Evolutionary conservation across 139 green algal genomes (phyloP).

Genomic region (Coccomyxa sp.): DNA sequence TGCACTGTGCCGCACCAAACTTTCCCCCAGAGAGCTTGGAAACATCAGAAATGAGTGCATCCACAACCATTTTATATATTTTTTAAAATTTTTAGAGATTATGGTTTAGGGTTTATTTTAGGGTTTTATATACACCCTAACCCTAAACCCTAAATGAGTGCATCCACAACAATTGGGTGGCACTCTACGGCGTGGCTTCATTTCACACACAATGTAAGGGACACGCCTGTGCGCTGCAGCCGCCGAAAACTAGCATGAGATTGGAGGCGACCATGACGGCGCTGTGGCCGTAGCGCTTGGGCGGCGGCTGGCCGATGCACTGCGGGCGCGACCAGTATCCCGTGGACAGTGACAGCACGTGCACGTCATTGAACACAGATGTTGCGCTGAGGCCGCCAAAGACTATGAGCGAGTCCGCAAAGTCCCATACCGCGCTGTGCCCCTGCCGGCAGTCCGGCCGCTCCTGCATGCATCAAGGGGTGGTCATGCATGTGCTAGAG

Average conservation of each 20-base stretch:
- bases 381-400: conserved; percentile 14
- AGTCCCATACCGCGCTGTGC: conserved; percentile 25
- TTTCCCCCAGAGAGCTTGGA: no score
- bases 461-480: conserved; percentile 3
- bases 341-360: conserved; percentile 15
- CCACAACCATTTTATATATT: no score
- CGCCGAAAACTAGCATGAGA: conserved; percentile 31
- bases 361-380: conserved; percentile 5
- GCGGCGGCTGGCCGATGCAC: conserved; percentile 3
- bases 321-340: conserved; percentile 9
- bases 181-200: no score
- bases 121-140: no score
- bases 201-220: not conserved
- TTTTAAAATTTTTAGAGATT: no score
- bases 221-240: conserved; percentile 4
- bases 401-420: conserved; percentile 16
- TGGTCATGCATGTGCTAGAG: no score
- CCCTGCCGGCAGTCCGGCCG: conserved; percentile 7
- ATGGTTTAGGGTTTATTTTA: no score
- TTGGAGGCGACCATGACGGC: conserved; percentile 15
- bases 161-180: no score
- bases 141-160: no score
- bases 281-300: conserved; percentile 10
- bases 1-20: no score
- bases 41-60: no score